Percentiles rank a stretch among this genome's conserved stretches.
Evolutionary conservation across 495 filamentous ascomycete species (phyloP).

Genomic region (Rostrohypoxylon terebratum): DNA sequence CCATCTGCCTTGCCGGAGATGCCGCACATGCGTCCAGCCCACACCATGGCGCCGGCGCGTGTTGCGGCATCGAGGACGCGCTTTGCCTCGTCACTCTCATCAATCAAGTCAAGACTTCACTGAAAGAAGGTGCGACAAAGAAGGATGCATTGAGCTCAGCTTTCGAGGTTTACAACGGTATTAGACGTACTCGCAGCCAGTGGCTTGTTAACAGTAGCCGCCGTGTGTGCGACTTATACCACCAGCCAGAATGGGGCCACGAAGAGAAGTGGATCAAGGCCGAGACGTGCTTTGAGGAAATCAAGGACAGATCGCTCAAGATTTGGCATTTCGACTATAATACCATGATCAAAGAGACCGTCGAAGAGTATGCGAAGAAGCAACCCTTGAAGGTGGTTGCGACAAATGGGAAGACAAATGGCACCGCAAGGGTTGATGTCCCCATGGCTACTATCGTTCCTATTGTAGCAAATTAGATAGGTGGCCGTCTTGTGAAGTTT

Average conservation of each 20-base stretch:
- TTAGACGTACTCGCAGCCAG: constrained; percentile 45
- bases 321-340: constrained; percentile 53
- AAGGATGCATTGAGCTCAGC: constrained; percentile 21
- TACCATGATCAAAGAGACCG: constrained; percentile 43
- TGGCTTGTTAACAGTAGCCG: constrained; percentile 55
- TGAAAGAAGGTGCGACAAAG: constrained; percentile 8
- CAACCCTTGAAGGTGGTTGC: not conserved
- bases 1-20: constrained; percentile 52
- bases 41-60: constrained; percentile 57
- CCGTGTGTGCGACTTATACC: constrained; percentile 44
- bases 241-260: constrained; percentile 46
- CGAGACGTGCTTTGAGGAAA: constrained; percentile 50
- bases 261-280: constrained; percentile 47
- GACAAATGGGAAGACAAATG: not conserved
- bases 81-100: constrained; percentile 43
- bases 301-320: constrained; percentile 47
- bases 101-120: constrained; percentile 12
- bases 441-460: not conserved
- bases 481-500: not conserved
- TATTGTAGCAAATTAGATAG: constrained; percentile 20
- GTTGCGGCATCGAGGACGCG: constrained; percentile 56
- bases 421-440: not conserved
- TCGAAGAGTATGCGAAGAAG: constrained; percentile 26
- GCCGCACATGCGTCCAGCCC: constrained; percentile 59
- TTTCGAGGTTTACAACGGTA: constrained; percentile 33